Evolutionary conservation across 2,329 filamentous ascomycete species (phyloP).

Genomic region (Phaeosphaeriaceae sp.): DNA sequence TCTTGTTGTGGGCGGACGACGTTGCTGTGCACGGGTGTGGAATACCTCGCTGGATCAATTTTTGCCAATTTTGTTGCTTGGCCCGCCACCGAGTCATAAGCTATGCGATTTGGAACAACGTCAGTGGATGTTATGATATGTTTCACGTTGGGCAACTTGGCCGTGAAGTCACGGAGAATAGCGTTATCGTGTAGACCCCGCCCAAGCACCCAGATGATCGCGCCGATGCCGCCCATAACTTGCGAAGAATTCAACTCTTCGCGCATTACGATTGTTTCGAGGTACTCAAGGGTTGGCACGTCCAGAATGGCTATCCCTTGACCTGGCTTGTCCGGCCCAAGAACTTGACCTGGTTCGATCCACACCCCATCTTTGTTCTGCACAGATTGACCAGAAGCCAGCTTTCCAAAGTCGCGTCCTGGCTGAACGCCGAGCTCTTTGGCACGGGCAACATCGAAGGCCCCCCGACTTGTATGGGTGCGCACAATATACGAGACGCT

Average conservation of each 20-base stretch:
- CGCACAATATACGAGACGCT: constrained; percentile 89
- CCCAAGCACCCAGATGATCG: constrained; percentile 84
- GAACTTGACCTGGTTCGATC: constrained; percentile 86
- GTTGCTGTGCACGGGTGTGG: constrained; percentile 71
- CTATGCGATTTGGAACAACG: constrained; percentile 75
- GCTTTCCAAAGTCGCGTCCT: constrained; percentile 63
- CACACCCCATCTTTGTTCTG: constrained; percentile 68
- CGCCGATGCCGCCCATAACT: constrained; percentile 71
- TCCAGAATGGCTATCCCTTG: constrained; percentile 82
- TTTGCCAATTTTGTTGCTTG: constrained; percentile 73
- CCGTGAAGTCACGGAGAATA: constrained; percentile 73
- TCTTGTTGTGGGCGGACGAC: constrained; percentile 50
- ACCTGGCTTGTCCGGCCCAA: constrained; percentile 72
- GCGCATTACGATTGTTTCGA: constrained; percentile 72
- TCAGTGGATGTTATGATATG: constrained; percentile 83
- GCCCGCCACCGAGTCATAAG: constrained; percentile 70
- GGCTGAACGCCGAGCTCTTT: constrained; percentile 68
- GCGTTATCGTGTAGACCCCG: constrained; percentile 68
- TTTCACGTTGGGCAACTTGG: constrained; percentile 64
- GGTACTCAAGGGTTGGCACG: constrained; percentile 72
- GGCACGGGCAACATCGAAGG: constrained; percentile 74
- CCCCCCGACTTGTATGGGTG: constrained; percentile 77
- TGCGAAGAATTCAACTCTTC: constrained; percentile 73
- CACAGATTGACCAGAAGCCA: constrained; percentile 71
- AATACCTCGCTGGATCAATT: constrained; percentile 77